Evolutionary conservation across 164 flowering plant species (phyloP), one percentile per base, ranked within the genome.

Genomic region (Protea cynaroides): DNA sequence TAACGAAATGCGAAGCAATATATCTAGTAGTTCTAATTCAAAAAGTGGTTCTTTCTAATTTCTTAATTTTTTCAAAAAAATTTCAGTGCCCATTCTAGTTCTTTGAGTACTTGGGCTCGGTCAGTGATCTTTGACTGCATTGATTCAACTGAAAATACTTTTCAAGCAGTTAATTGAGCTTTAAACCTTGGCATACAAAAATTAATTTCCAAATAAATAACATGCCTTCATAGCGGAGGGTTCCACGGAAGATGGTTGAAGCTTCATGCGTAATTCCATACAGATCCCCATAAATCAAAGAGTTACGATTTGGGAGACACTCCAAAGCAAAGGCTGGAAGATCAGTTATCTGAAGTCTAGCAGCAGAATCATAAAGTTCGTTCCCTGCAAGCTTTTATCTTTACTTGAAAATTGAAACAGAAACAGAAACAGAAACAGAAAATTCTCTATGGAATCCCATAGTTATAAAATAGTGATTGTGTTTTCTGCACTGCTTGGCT

Each of bases 301-400:
- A 91, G 68, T 91, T 78, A 11, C 99, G 89, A 69, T 94, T 94
- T 15, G 99, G 99, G 62, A 94, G 88, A 66, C 89, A 86, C 72
- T 95, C 99, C 72, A 95, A 74, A 34, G 99, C 96, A 77, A 95
- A 92, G 56, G 99, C 97, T 46, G 97, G 97, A 75, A 92, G 83
- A 70, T 90, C 81, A 56, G 90, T 81, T 56, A 95, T 47, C 59
- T 91, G 83, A 56, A 85, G 61, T 74, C 70, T 86, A 63, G 64
- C 68, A 49, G 97, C 97, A 19, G 97, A 90, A 71, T 84, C 96
- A 79, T 87, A 90, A 59, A 92, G 96, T 62, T 72, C 63, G 29
- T 83, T 80, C 61, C 98, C 98, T 94, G 87, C 78, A 75, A 61
- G 63, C 73, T 59, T 51, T 17, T 7, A 64, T 57, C 38, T 21